Evolutionary conservation across 768 basidiomycete genomes (phyloP).

Genomic region (Boletellus sp.): DNA sequence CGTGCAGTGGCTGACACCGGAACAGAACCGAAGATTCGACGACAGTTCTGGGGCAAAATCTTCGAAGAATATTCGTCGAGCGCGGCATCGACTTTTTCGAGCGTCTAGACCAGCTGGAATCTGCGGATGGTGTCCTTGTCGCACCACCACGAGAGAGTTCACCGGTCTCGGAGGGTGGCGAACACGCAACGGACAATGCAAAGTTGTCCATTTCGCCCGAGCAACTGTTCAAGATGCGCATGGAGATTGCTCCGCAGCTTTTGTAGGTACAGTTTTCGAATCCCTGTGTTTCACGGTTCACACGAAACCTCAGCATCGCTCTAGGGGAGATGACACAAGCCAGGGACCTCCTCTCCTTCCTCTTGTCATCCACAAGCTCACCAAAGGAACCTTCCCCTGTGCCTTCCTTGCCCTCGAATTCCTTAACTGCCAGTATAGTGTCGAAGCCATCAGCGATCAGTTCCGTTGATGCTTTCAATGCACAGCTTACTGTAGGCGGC

Average conservation of each 20-base stretch:
- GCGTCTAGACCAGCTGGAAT: slow-evolving; percentile 33
- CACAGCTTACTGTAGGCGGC: slow-evolving; percentile 68
- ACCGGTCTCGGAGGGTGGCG: slow-evolving; percentile 26
- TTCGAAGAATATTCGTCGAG: slow-evolving; percentile 68
- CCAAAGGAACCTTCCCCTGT: slow-evolving; percentile 34
- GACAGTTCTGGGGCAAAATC: slow-evolving; percentile 57
- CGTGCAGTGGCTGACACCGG: slow-evolving; percentile 16
- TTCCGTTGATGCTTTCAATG: slow-evolving; percentile 69
- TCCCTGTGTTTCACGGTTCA: slow-evolving; percentile 10
- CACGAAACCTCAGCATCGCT: slow-evolving; percentile 49
- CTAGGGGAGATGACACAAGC: slow-evolving; percentile 79
- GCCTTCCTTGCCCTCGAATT: slow-evolving; percentile 28
- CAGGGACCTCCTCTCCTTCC: slow-evolving; percentile 59
- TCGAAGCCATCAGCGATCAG: slow-evolving; percentile 61
- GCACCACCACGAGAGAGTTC: slow-evolving; percentile 26
- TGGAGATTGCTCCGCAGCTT: slow-evolving; percentile 66
- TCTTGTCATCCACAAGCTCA: slow-evolving; percentile 42
- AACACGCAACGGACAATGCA: slow-evolving; percentile 28
- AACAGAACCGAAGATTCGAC: slow-evolving; percentile 53
- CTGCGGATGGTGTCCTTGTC: slow-evolving; percentile 19
- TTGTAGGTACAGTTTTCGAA: slow-evolving; percentile 48
- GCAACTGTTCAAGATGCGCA: slow-evolving; percentile 69
- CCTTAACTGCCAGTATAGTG: slow-evolving; percentile 60
- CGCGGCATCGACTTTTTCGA: slow-evolving; percentile 78
- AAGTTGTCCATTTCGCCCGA: slow-evolving; percentile 62